Base-by-base conservation (phyloP, 2,329 filamentous ascomycete genomes). In the Aspergillus felis region DNA sequence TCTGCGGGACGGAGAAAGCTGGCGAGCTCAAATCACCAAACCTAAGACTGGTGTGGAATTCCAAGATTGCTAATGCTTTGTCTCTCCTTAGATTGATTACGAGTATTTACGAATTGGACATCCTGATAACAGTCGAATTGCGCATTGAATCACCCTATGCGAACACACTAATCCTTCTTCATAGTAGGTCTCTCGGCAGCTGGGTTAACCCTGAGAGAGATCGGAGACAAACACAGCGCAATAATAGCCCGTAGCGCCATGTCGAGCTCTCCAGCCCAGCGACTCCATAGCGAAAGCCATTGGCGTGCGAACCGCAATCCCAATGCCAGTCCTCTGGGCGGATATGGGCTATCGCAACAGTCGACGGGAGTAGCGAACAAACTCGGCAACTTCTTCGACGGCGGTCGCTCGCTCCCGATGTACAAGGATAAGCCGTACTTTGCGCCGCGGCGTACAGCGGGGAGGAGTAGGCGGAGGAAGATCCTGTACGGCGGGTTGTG, bases 341-440 rank as follows among this genome's bases (percentile, higher is more conserved):
- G 77, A 56, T 74, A 75, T 59, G 72, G 72, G 48, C 69, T 69
- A 53, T 68, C 64, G 24, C 32, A 38, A 17, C 71, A 58, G 63
- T 63, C 73, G 50, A 76, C 78, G 58, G 81, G 78, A 50, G 79
- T 91, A 42, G 80, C 87, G 51, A 83, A 84, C 65, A 85, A 83
- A 60, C 79, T 91, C 38, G 83, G 83, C 52, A 81, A 80, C 57
- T 82, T 92, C 59, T 87, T 92, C 61, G 84, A 87, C 41, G 75
- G 76, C 51, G 78, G 81, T 50, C 80, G 83, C 76, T 80, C 85
- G 57, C 79, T 99, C 61, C 94, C 94, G 49, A 92, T 97, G 89
- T 99, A 99, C 80, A 99, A 99, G 77, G 94, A 99, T 78, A 99
- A 99, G 74, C 94, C 94, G n/a, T 94, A 90, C 71, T 78, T 75